Percentiles rank a stretch among this genome's conserved stretches.
phyloP scores from a whole-genome alignment of 345 rosid species.

The Syzygium oleosum region DNA sequence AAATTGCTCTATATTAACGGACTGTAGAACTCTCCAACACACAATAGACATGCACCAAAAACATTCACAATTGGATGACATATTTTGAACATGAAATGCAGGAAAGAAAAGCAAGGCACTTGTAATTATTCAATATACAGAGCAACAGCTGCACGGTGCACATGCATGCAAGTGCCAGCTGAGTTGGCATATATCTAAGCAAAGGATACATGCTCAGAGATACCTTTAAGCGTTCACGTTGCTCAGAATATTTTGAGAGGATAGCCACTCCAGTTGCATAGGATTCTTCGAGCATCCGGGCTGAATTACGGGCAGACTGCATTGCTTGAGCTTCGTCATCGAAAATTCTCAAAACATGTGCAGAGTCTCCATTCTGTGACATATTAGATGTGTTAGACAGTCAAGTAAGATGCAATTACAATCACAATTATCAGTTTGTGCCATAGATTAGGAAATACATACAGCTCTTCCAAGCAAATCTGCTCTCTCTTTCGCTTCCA shows the following conservation, averaged over 20 bases:
- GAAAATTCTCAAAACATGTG: slow-evolving; percentile 77
- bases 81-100: neutral
- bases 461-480: slow-evolving; percentile 81
- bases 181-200: neutral
- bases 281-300: slow-evolving; percentile 78
- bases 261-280: slow-evolving; percentile 76
- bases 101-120: neutral
- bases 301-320: slow-evolving; percentile 75
- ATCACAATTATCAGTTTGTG: neutral
- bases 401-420: neutral
- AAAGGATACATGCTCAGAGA: neutral
- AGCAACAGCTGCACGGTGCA: neutral
- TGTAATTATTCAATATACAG: neutral
- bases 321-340: slow-evolving; percentile 93
- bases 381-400: neutral
- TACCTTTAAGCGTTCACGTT: slow-evolving; percentile 91
- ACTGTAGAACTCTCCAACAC: neutral
- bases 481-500: slow-evolving; percentile 79
- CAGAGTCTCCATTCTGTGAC: slow-evolving; percentile 64
- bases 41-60: neutral
- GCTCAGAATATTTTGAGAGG: slow-evolving; percentile 79
- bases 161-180: neutral
- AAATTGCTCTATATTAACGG: neutral
- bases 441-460: slow-evolving; percentile 1
- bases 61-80: neutral